These are phyloP conservation scores for Toxoplasma gondii DNA, from an alignment of 169 alveolate genomes.

Conservation along the genomic window DNA sequence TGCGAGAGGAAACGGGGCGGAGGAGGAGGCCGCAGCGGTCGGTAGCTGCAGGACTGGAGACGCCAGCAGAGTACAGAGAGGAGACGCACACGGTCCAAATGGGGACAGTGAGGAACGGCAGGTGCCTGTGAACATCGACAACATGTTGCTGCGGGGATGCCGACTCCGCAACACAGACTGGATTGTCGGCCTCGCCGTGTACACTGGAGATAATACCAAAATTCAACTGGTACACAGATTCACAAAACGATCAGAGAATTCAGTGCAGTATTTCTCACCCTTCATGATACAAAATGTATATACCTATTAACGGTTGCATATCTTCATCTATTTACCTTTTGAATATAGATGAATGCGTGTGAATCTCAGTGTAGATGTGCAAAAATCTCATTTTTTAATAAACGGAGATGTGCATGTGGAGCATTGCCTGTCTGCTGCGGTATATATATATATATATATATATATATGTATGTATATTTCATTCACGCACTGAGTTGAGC, in stretches of 20 bases:
- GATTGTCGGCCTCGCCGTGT: conserved; percentile 92
- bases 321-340: too few relatives aligned
- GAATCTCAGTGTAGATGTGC: too few relatives aligned
- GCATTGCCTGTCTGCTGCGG: too few relatives aligned
- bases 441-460: too few relatives aligned
- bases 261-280: not conserved
- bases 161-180: conserved; percentile 90
- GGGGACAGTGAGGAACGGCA: not conserved
- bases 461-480: too few relatives aligned
- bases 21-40: not conserved
- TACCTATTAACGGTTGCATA: not conserved
- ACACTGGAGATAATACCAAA: conserved; percentile 95
- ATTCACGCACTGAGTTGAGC: too few relatives aligned
- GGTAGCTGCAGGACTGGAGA: not conserved
- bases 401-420: too few relatives aligned
- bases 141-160: conserved; percentile 90
- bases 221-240: conserved; percentile 78
- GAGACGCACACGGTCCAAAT: not conserved
- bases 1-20: not conserved
- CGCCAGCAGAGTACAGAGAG: not conserved
- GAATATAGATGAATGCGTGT: not conserved
- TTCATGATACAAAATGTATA: too few relatives aligned
- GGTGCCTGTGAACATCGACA: conserved; percentile 56
- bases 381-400: too few relatives aligned
- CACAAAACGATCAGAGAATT: not conserved